Evolutionary conservation across 441 rosid species (phyloP), one percentile per base, ranked within the genome.

Genomic region (Syzygium malaccense): DNA sequence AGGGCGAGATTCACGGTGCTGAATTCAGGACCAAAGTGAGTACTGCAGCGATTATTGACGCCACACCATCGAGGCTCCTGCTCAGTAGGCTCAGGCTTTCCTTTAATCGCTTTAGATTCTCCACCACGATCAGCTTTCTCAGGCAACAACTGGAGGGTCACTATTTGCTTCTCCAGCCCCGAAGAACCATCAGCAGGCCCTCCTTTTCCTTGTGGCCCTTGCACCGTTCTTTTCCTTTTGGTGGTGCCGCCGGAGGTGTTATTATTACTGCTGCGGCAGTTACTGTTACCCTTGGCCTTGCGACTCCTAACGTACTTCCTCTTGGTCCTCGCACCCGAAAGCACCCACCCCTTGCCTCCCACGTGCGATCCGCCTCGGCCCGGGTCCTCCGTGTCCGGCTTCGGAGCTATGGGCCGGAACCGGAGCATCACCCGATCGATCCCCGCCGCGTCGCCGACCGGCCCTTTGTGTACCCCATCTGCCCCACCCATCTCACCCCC

Each of bases 261-360:
- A 18, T 85, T 62, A 53, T 64, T 58, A 19, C 33, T 48, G 4
- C 60, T 53, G 49, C 49, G 37, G 23, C 80, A 33, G 12, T 33
- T 37, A 71, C 80, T 37, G 20, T 33, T 33, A 14, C 26, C 64
- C n/a, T 51, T 51, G 56, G 57, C 41, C 20, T 55, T 85, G 48
- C 87, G 83, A 64, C 85, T 87, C 89, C 89, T 88, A 88, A 88
- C 89, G 57, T 88, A 88, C 89, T 85, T 88, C 64, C 89, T 85
- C 87, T 88, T 88, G 53, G 84, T 85, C 75, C 87, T 85, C 60
- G 68, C 41, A 17, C 62, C 32, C 62, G 89, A 53, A 23, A 88
- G 86, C 8, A 55, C 45, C 55, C 75, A 85, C 33, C 66, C 55
- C 87, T 62, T 88, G 66, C 86, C 85, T 12, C 87, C 79, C 51